Base-by-base conservation (phyloP, 805 yeast genomes). In the Wickerhamiella vanderwaltii region DNA sequence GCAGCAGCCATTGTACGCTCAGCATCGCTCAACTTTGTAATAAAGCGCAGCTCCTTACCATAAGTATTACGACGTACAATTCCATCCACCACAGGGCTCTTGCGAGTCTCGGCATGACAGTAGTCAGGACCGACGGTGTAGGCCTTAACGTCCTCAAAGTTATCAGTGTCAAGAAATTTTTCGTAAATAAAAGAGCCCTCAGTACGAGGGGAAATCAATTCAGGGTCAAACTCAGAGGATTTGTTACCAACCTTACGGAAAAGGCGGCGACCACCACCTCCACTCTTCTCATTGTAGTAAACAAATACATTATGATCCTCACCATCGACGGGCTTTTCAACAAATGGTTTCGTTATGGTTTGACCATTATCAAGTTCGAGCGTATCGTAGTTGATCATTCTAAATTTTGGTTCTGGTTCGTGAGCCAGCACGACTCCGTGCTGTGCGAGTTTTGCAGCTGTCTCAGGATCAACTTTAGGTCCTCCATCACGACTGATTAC, bases 61-160 rank as follows among this genome's bases (percentile, higher is more conserved):
- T 87, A 94, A 1, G 97, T 87, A 57, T 91, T 91, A 59, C 99
- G 73, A 55, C 96, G 72, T 19, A 91, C 99, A 44, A 91, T 83
- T 35, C 99, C 99, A 63, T 91, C 99, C n/a, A 91, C 98, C 3
- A 91, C 98, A 1, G 99, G 99, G 0, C 95, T 85, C 60, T 91
- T 91, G 55, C 99, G 72, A 1, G 99, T 91, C 58, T 91, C 99
- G 0, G 98, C 99, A 60, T 91, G 99, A 58, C 98, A 91, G 56
- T 73, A 91, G 15, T 66, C 66, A 2, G 79, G 75, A 1, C 98
- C 97, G 3, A 91, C 97, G 1, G 99, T 91, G 60, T 91, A 91
- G 0, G 97, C 97, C 63, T 91, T 91, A 48, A 91, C 99, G 61
- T 91, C 99, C 63, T 91, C 98, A 55, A 86, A 87, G 58, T 91